A percentile compares a stretch with the other conserved stretches of the same genome.
Conservation (phyloP, 768 basidiomycete genomes). For the Rhizopogon vinicolor region DNA sequence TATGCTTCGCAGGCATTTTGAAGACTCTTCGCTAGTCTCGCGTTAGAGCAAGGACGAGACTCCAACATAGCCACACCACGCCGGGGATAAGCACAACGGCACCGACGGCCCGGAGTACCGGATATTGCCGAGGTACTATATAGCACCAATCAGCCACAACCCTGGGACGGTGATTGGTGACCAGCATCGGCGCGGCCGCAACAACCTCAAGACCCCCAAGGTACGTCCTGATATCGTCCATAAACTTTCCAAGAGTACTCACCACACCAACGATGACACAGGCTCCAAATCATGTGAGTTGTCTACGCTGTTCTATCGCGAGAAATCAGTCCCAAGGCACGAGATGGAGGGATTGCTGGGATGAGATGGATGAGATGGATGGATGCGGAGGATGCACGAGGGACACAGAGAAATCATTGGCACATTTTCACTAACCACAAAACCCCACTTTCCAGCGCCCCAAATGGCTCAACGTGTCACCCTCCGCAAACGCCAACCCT, state of each 20-base stretch:
- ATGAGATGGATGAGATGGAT: no score
- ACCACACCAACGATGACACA: not conserved
- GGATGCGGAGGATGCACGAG: no score
- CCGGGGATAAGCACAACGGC: no score
- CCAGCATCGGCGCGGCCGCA: constrained; percentile 24
- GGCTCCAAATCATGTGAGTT: constrained; percentile 4
- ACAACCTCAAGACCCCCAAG: constrained; percentile 26
- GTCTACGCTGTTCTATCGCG: no score
- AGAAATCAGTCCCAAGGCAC: no score
- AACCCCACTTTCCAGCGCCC: constrained; percentile 8
- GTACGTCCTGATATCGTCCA: constrained; percentile 1
- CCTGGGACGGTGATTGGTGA: constrained; percentile 7
- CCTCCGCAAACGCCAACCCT: constrained; percentile 95
- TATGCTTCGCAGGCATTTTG: constrained; percentile 1
- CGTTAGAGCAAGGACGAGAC: no score
- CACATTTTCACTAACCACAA: no score
- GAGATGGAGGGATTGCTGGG: no score
- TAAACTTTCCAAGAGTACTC: not conserved
- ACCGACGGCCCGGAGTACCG: constrained; percentile 2
- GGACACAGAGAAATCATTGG: no score
- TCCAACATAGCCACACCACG: no score
- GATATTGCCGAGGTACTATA: constrained; percentile 23
- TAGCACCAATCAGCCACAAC: constrained; percentile 27
- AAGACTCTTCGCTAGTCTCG: no score
- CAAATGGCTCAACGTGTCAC: constrained; percentile 98